Evolutionary conservation across 225 moss, liverwort and hornwort species (phyloP).

Genomic region (Physcomitrellopsis africana): DNA sequence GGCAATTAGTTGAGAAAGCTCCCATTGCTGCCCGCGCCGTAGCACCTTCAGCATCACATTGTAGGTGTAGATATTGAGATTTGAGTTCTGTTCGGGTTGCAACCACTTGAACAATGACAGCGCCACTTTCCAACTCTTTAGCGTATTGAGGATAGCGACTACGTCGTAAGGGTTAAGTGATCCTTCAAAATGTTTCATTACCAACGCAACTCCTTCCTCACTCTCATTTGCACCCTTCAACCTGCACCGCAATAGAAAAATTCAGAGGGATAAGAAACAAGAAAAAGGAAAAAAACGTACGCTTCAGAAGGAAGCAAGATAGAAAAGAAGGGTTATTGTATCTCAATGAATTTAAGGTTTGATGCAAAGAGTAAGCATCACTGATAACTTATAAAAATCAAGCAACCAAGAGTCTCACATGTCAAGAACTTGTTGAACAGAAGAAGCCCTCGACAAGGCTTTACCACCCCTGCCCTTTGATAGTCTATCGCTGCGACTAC

Average conservation of each 20-base stretch:
- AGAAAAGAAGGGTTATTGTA: neutral
- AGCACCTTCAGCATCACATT: constrained; percentile 88
- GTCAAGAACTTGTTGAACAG: constrained; percentile 48
- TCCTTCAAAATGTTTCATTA: constrained; percentile 63
- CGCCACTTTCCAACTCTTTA: constrained; percentile 73
- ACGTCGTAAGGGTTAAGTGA: constrained; percentile 62
- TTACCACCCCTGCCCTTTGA: constrained; percentile 32
- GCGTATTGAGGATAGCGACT: constrained; percentile 58
- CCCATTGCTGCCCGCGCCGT: constrained; percentile 81
- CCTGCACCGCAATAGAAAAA: constrained; percentile 33
- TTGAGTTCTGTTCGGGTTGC: constrained; percentile 49
- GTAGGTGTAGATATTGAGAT: constrained; percentile 69
- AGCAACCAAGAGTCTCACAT: constrained; percentile 37
- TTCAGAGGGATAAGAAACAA: neutral
- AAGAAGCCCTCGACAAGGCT: constrained; percentile 29
- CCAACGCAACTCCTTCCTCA: constrained; percentile 59
- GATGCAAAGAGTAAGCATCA: constrained; percentile 10
- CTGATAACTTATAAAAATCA: neutral
- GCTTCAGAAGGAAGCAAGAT: neutral
- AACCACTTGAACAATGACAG: constrained; percentile 79
- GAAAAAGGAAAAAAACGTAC: neutral
- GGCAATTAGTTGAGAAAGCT: constrained; percentile 65
- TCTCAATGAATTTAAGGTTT: constrained; percentile 1
- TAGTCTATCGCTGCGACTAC: constrained; percentile 19
- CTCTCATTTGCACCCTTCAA: constrained; percentile 55